Evolutionary conservation across 2,329 filamentous ascomycete species (phyloP), one percentile per base, ranked within the genome.

Genomic region (Dactylellina leptospora): DNA sequence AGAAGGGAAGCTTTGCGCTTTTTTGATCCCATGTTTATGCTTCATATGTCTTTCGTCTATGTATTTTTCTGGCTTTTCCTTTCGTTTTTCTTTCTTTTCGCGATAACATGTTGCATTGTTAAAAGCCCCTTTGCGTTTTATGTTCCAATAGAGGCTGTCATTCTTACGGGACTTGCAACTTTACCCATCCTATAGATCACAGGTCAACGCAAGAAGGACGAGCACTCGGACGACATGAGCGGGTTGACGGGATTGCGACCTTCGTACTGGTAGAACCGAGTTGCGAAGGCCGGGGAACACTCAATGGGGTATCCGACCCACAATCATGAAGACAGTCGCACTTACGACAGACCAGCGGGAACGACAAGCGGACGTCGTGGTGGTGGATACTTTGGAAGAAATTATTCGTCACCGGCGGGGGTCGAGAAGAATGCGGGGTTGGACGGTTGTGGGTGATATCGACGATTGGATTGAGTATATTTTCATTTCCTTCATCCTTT

Each of bases 201-300:
- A 45, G 90, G 90, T 13, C 88, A 91, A 77, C 83, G 89, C 72
- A 90, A 90, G 80, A 88, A 87, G 77, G 88, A 90, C 64, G 85
- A 88, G 68, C 82, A 83, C 20, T 80, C 81, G 23, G 80, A 82
- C 33, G 73, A 75, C 11, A 75, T 84, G 75, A 82, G 84, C 22
- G 85, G 83, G 76, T 87, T 88, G 78, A 82, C 84, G 36, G 86
- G 86, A 16, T 78, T 88, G 76, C 82, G 86, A 74, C 85, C 86
- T 59, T 81, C 84, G 18, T 87, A 87, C 77, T 88, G 85, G 85
- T 87, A 83, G 77, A 58, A 38, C n/a, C n/a, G n/a, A n/a, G n/a
- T n/a, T n/a, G n/a, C n/a, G n/a, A n/a, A n/a, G n/a, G n/a, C n/a
- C n/a, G n/a, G n/a, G n/a, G n/a, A n/a, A n/a, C n/a, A n/a, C n/a